Base-by-base conservation (phyloP, 208 protist genomes). In the Crithidia sp. region DNA sequence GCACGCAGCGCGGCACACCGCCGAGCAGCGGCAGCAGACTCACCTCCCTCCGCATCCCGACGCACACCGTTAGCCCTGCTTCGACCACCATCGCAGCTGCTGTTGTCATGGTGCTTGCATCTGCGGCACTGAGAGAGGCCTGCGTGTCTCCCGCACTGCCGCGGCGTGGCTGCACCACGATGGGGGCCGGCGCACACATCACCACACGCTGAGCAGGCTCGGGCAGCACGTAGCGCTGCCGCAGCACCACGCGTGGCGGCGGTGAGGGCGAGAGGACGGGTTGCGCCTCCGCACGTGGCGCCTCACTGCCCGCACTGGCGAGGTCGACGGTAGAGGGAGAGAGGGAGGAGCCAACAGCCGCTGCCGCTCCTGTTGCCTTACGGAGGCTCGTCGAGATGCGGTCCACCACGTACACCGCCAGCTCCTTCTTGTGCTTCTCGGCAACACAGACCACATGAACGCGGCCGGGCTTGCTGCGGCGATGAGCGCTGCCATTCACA, bases 41-140 rank as follows among this genome's bases (percentile, higher is more conserved):
- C 74, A 89, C 91, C 61, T 88, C 87, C 6, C 80, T 78, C 2
- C 84, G 79, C 82, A 91, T 88, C 5, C 90, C 85, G 40, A 95
- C 75, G 56, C 90, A 95, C 19, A 85, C 82, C n/a, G 82, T 86
- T 62, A 76, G 60, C 3, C 77, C 77, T 17, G 65, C 77, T 60
- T 82, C 71, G 14, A 73, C 77, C 40, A 53, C 28, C 28, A 28
- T 28, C 28, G 28, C 53, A 13, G 56, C 45, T 2, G 44, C 3
- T 10, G 45, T 53, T 17, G 47, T 14, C 40, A 58, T 12, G 17
- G 40, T 12, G 47, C 7, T 19, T 12, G 47, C 41, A 10, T 7
- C 45, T 49, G 12, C 14, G 4, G 47, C 57, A 59, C 5, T 1
- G 36, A 12, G 17, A 53, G 62, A 39, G 45, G 39, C 36, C 45